Evolutionary conservation across 805 yeast species (phyloP).

Genomic region (Metschnikowia hibisci): DNA sequence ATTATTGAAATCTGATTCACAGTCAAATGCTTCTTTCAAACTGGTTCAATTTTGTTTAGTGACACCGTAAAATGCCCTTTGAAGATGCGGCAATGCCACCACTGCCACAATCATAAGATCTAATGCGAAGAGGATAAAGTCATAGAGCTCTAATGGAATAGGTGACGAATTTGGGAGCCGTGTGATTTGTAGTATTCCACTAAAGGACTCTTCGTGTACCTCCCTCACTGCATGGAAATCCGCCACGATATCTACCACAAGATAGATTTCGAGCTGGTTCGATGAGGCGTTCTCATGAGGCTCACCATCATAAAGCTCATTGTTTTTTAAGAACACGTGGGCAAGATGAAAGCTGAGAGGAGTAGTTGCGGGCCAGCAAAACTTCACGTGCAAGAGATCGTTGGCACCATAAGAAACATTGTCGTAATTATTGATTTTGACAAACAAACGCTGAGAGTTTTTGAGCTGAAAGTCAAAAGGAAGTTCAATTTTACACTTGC

Average conservation of each 20-base stretch:
- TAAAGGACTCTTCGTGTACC: constrained; percentile 5
- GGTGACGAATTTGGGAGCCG: constrained; percentile 16
- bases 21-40: not conserved
- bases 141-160: constrained; percentile 19
- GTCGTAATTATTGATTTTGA: constrained; percentile 33
- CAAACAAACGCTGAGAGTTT: constrained; percentile 19
- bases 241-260: constrained; percentile 12
- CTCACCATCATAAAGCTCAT: constrained; percentile 1
- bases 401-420: constrained; percentile 22
- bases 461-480: constrained; percentile 13
- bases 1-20: not conserved
- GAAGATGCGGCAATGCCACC: constrained; percentile 6
- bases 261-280: constrained; percentile 14
- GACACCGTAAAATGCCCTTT: not conserved
- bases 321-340: constrained; percentile 11
- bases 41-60: not conserved
- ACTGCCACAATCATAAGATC: constrained; percentile 13
- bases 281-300: not conserved
- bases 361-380: constrained; percentile 21
- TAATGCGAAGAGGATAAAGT: constrained; percentile 11
- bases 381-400: constrained; percentile 17
- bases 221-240: constrained; percentile 15
- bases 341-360: constrained; percentile 13
- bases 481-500: constrained; percentile 6
- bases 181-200: constrained; percentile 9